Conservation (phyloP, 2,329 filamentous ascomycete species). For the Helicocarpus griseus region DNA sequence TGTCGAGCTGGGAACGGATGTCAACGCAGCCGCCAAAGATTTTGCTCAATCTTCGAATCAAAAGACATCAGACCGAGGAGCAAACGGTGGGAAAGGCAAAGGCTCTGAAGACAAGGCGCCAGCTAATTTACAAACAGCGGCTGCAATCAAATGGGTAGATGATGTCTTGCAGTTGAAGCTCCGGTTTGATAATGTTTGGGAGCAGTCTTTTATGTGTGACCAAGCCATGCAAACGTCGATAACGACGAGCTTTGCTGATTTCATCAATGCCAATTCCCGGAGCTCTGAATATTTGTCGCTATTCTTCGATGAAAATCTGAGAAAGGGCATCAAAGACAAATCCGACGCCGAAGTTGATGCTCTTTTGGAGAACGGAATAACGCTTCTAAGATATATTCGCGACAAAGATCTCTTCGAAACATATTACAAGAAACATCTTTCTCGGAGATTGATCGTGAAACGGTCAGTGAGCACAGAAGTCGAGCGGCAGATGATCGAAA, state of each 20-base stretch:
- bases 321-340: constrained; percentile 86
- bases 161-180: constrained; percentile 78
- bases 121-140: constrained; percentile 69
- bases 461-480: constrained; percentile 86
- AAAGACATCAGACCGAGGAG: constrained; percentile 30
- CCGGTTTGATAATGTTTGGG: constrained; percentile 78
- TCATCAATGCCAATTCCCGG: constrained; percentile 82
- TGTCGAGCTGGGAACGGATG: constrained; percentile 67
- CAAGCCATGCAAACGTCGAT: constrained; percentile 70
- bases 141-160: constrained; percentile 91
- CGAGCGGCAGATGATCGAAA: constrained; percentile 88
- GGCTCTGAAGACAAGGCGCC: constrained; percentile 38
- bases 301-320: constrained; percentile 94
- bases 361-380: constrained; percentile 81
- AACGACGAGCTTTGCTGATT: constrained; percentile 78
- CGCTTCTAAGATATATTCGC: constrained; percentile 73
- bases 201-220: constrained; percentile 62
- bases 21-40: constrained; percentile 56
- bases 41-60: constrained; percentile 44
- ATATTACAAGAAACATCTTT: constrained; percentile 97
- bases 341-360: constrained; percentile 77
- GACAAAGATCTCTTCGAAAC: constrained; percentile 94
- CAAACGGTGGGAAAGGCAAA: constrained; percentile 44
- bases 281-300: constrained; percentile 89
- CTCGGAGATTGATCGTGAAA: constrained; percentile 73